Percentiles rank a stretch among this genome's conserved stretches.
Evolutionary conservation across 2,329 filamentous ascomycete genomes (phyloP).

Genomic region (Cytospora paraplurivora): DNA sequence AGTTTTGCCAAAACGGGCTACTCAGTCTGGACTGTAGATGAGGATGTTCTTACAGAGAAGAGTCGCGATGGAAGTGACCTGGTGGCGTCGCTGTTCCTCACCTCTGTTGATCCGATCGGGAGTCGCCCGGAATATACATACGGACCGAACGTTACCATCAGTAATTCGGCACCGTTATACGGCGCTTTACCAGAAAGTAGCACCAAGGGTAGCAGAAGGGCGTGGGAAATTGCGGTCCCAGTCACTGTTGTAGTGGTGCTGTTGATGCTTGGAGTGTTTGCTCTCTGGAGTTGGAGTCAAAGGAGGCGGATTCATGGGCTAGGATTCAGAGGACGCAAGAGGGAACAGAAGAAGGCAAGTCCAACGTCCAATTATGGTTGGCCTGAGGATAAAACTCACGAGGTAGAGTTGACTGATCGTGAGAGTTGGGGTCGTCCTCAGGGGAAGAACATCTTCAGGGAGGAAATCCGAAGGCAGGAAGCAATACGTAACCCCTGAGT

Average conservation of each 20-base stretch:
- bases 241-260: constrained; percentile 35
- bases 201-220: constrained; percentile 21
- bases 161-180: constrained; percentile 7
- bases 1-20: constrained; percentile 36
- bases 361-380: constrained; percentile 4
- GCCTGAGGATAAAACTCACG: constrained; percentile 29
- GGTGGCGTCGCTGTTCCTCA: constrained; percentile 32
- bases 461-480: constrained; percentile 42
- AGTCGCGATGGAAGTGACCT: constrained; percentile 11
- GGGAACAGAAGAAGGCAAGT: constrained; percentile 23
- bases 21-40: constrained; percentile 34
- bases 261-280: constrained; percentile 29
- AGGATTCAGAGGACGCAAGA: neutral
- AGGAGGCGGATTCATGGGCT: constrained; percentile 31
- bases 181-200: neutral
- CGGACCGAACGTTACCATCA: constrained; percentile 36
- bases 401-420: constrained; percentile 38
- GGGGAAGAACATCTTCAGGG: constrained; percentile 41
- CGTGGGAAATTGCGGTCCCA: constrained; percentile 35
- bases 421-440: constrained; percentile 37
- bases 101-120: constrained; percentile 29
- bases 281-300: constrained; percentile 34
- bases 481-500: neutral
- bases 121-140: constrained; percentile 24
- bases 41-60: constrained; percentile 31